These are phyloP conservation scores for Phyllosticta capitalensis DNA, from an alignment of 2,329 filamentous ascomycete genomes.

Conservation along the genomic window DNA sequence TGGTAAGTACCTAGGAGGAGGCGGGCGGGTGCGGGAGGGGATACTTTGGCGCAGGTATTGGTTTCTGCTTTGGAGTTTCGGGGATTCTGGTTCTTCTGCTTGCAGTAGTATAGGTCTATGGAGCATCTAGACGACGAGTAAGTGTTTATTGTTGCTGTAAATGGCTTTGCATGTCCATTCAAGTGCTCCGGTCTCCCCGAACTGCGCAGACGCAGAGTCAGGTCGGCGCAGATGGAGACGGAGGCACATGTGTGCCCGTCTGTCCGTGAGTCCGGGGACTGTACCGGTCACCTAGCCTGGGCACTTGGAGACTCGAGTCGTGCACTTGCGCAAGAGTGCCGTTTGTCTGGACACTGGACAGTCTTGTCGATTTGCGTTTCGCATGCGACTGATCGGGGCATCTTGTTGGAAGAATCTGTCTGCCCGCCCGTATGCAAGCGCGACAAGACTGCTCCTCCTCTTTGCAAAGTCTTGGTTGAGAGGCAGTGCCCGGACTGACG, in stretches of 20 bases:
- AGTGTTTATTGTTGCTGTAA: too few relatives aligned
- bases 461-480: neutral
- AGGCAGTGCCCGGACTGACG: neutral
- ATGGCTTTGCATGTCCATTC: neutral
- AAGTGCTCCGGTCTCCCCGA: neutral
- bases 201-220: neutral
- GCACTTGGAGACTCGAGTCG: neutral
- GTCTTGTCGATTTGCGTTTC: neutral
- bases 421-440: neutral
- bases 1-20: constrained; percentile 31
- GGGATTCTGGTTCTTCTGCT: too few relatives aligned
- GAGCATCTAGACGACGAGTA: too few relatives aligned
- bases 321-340: neutral
- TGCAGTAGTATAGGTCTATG: too few relatives aligned
- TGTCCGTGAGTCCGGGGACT: neutral
- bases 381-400: neutral
- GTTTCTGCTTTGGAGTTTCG: too few relatives aligned
- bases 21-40: constrained; percentile 33
- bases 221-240: neutral
- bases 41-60: neutral
- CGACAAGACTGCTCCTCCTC: neutral
- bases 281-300: neutral
- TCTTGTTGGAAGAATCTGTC: neutral
- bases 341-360: too few relatives aligned
- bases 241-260: neutral